A percentile compares a stretch with the other conserved stretches of the same genome.
Evolutionary conservation across 148 eudicot species (phyloP).

Genomic region (Rhododendron mucronatum): DNA sequence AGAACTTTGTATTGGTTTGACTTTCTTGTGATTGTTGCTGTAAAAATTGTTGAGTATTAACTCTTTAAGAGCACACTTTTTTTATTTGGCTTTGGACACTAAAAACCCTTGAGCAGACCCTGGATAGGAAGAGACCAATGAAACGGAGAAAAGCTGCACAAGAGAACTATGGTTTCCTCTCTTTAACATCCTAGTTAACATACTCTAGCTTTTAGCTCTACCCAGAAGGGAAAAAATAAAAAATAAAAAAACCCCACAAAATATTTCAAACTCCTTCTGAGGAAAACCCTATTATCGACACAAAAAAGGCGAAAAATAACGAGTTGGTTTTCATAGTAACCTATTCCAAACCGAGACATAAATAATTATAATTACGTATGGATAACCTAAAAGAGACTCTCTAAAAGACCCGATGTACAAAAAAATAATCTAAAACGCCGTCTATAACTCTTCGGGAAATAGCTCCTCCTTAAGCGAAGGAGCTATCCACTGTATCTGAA

Average conservation of each 20-base stretch:
- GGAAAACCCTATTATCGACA: not conserved
- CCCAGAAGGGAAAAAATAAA: not conserved
- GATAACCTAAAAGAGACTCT: not conserved
- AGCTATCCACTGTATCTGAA: conserved; percentile 98
- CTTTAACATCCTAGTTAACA: not conserved
- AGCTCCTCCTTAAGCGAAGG: conserved; percentile 71
- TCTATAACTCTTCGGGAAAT: conserved; percentile 44
- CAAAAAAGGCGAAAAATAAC: not conserved
- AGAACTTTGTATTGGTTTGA: too few relatives aligned
- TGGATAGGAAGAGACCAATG: not conserved
- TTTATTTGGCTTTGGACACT: too few relatives aligned
- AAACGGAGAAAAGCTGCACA: not conserved
- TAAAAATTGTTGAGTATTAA: too few relatives aligned
- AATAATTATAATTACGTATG: not conserved
- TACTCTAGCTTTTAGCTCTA: not conserved
- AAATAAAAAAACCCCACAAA: not conserved
- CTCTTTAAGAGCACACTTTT: too few relatives aligned
- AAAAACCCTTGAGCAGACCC: too few relatives aligned
- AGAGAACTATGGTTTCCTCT: not conserved
- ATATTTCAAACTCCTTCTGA: not conserved
- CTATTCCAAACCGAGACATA: not conserved
- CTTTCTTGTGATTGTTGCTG: too few relatives aligned
- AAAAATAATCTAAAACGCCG: not conserved
- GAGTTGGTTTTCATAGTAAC: not conserved
- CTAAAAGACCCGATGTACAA: not conserved